phyloP scores from a whole-genome alignment of 2,329 filamentous ascomycete species.

The Claviceps purpurea region DNA sequence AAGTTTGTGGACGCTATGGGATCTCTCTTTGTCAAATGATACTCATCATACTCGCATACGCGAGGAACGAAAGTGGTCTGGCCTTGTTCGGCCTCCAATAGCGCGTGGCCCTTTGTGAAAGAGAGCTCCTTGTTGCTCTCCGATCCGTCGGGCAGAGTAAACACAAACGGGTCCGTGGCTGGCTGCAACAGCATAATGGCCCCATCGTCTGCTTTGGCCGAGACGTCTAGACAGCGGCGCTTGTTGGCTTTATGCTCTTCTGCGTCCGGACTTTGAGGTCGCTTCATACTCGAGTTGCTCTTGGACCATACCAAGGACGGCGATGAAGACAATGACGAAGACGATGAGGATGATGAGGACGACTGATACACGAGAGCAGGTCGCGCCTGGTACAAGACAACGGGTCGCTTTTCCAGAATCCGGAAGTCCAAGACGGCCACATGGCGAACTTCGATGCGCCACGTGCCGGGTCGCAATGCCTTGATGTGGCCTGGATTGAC shows the following conservation, averaged over 20 bases:
- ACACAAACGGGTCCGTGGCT: conserved; percentile 35
- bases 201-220: conserved; percentile 28
- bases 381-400: conserved; percentile 24
- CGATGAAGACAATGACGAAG: not conserved
- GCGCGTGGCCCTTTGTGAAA: conserved; percentile 31
- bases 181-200: conserved; percentile 42
- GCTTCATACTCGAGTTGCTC: conserved; percentile 34
- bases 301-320: conserved; percentile 17
- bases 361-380: conserved; percentile 15
- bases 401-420: conserved; percentile 40
- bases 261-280: conserved; percentile 32
- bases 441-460: conserved; percentile 38
- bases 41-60: conserved; percentile 37
- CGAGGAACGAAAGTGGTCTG: conserved; percentile 36
- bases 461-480: conserved; percentile 39
- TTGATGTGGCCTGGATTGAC: conserved; percentile 31
- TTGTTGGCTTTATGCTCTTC: conserved; percentile 31
- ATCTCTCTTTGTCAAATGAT: conserved; percentile 40
- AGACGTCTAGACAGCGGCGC: conserved; percentile 23
- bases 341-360: conserved; percentile 8
- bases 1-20: conserved; percentile 42
- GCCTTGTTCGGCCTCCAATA: conserved; percentile 36
- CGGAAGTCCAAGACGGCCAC: conserved; percentile 43
- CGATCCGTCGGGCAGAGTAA: conserved; percentile 34
- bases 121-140: conserved; percentile 34